Evolutionary conservation across 352 stramenopile species (phyloP).

Genomic region (Phytophthora parvispora): DNA sequence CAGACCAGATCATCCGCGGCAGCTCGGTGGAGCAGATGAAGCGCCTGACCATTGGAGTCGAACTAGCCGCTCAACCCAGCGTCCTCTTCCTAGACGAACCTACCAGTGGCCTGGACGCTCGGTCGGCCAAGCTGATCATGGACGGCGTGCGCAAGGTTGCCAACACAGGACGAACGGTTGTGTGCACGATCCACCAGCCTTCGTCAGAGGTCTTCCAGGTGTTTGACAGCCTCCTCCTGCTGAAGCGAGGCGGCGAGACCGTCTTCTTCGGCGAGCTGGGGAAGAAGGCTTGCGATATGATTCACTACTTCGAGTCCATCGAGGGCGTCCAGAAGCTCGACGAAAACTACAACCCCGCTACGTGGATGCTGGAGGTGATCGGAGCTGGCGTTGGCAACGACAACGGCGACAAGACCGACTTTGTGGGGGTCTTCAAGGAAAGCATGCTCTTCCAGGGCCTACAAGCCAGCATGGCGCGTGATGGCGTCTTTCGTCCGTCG

Average conservation of each 20-base stretch:
- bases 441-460: too few species aligned
- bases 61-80: neutral
- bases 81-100: neutral
- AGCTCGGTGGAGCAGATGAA: neutral
- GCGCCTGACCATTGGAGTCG: neutral
- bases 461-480: too few species aligned
- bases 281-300: neutral
- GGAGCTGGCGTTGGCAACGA: too few species aligned
- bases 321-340: too few species aligned
- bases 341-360: too few species aligned
- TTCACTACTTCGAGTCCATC: too few species aligned
- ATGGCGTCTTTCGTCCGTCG: too few species aligned
- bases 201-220: slow-evolving; percentile 1
- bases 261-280: neutral
- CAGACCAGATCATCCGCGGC: neutral
- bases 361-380: too few species aligned
- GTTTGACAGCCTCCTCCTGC: neutral
- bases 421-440: too few species aligned
- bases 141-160: slow-evolving; percentile 84
- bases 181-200: slow-evolving; percentile 29
- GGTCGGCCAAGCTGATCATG: slow-evolving; percentile 45
- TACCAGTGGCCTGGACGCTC: neutral
- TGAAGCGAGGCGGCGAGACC: neutral
- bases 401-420: too few species aligned
- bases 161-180: slow-evolving; percentile 49